These are phyloP conservation scores for Cystobasidiaceae sp. DNA, from an alignment of 1,284 basidiomycete genomes.

Conservation along the genomic window DNA sequence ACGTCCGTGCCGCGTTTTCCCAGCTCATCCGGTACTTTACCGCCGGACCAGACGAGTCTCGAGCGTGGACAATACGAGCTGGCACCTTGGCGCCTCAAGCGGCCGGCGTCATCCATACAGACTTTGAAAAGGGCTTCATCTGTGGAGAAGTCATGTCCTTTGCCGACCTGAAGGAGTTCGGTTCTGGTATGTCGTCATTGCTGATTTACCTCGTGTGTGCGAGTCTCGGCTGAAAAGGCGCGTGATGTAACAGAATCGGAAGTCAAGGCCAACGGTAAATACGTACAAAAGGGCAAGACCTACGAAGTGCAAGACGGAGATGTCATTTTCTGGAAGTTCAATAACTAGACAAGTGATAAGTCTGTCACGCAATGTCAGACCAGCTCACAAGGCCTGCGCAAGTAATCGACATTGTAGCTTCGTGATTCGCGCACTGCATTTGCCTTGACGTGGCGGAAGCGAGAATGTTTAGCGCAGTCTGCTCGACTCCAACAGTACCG, in stretches of 20 bases:
- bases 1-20: not conserved
- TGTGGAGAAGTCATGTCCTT: slow-evolving; percentile 98
- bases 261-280: slow-evolving; percentile 89
- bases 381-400: too few species aligned
- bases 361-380: too few species aligned
- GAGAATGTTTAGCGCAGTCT: too few species aligned
- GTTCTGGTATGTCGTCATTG: slow-evolving; percentile 50
- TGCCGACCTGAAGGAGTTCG: slow-evolving; percentile 85
- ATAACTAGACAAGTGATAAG: slow-evolving; percentile 12
- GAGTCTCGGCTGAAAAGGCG: too few species aligned
- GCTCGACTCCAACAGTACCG: too few species aligned
- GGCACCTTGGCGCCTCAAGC: slow-evolving; percentile 95
- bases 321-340: slow-evolving; percentile 39
- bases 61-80: slow-evolving; percentile 94
- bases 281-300: slow-evolving; percentile 93
- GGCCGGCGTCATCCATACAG: slow-evolving; percentile 96
- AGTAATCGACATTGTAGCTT: too few species aligned
- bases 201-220: not conserved
- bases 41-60: slow-evolving; percentile 90
- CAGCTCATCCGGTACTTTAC: slow-evolving; percentile 94
- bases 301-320: slow-evolving; percentile 63
- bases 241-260: slow-evolving; percentile 66
- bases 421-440: too few species aligned
- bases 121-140: slow-evolving; percentile 98
- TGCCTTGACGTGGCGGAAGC: too few species aligned